A percentile compares a stretch with the other conserved stretches of the same genome.
Evolutionary conservation across 2,329 filamentous ascomycete genomes (phyloP).

Genomic region (Triangularia setosa): DNA sequence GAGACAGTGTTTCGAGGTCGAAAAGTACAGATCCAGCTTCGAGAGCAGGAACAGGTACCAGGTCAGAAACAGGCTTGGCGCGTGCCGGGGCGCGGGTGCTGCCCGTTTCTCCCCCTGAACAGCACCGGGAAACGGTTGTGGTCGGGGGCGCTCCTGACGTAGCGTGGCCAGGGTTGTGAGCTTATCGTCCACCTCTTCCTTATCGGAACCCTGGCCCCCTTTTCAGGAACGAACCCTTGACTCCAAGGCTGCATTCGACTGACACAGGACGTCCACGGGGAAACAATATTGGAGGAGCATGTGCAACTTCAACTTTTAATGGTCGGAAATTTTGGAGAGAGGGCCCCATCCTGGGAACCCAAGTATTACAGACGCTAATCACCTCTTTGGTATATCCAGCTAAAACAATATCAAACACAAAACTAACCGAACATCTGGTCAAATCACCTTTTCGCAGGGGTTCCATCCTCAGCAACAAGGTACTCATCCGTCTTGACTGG

Average conservation of each 20-base stretch:
- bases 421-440: not conserved
- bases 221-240: not conserved
- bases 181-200: not conserved
- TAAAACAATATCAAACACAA: not conserved
- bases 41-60: not conserved
- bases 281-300: too few species aligned
- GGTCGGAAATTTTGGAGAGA: not conserved
- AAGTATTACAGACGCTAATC: not conserved
- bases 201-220: not conserved
- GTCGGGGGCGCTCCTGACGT: not conserved
- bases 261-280: too few species aligned
- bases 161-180: not conserved
- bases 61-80: not conserved
- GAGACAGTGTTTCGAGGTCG: not conserved
- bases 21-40: not conserved
- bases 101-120: not conserved
- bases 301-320: not conserved
- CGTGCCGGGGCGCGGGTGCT: not conserved
- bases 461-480: conserved; percentile 65
- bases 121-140: not conserved
- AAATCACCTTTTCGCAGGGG: conserved; percentile 36
- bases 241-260: not conserved
- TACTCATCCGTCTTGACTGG: conserved; percentile 76
- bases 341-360: not conserved
- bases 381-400: not conserved